phyloP scores from a whole-genome alignment of 208 protist species.

The Leishmania mexicana region DNA sequence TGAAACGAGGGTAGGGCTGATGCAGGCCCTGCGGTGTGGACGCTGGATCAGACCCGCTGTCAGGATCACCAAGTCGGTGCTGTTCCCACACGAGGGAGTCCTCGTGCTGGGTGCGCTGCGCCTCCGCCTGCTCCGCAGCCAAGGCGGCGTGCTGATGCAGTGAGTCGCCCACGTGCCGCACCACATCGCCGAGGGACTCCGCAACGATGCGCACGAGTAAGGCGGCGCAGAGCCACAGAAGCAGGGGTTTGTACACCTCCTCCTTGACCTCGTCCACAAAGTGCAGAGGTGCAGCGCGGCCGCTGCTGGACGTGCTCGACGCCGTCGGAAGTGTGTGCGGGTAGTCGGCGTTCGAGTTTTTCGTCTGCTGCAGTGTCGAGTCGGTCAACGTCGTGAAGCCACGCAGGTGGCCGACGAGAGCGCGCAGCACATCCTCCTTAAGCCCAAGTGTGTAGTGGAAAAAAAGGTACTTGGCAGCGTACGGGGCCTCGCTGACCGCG shows the following conservation, averaged over 20 bases:
- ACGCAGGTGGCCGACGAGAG: slow-evolving; percentile 38
- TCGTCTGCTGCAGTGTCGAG: background rate
- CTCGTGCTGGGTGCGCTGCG: background rate
- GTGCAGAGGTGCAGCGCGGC: slow-evolving; percentile 1
- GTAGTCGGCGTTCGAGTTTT: background rate
- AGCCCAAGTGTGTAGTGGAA: slow-evolving; percentile 72
- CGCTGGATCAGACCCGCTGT: background rate
- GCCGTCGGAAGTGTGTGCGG: slow-evolving; percentile 10
- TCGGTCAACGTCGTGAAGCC: background rate
- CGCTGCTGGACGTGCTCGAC: background rate
- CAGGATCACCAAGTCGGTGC: background rate
- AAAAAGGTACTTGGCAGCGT: slow-evolving; percentile 82
- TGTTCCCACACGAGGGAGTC: background rate
- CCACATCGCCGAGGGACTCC: slow-evolving; percentile 77
- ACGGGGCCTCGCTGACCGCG: slow-evolving; percentile 57
- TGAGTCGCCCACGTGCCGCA: slow-evolving; percentile 65
- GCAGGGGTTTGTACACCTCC: slow-evolving; percentile 47
- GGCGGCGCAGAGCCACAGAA: slow-evolving; percentile 73
- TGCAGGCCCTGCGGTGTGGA: background rate
- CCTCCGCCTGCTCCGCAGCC: slow-evolving; percentile 46
- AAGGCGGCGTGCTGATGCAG: slow-evolving; percentile 69
- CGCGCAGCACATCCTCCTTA: slow-evolving; percentile 40
- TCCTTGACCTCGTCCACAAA: slow-evolving; percentile 26
- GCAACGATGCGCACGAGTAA: slow-evolving; percentile 73
- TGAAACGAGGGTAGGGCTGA: slow-evolving; percentile 33